These are phyloP conservation scores for Penicillium glabrum DNA, from an alignment of 2,329 filamentous ascomycete genomes.

Conservation along the genomic window DNA sequence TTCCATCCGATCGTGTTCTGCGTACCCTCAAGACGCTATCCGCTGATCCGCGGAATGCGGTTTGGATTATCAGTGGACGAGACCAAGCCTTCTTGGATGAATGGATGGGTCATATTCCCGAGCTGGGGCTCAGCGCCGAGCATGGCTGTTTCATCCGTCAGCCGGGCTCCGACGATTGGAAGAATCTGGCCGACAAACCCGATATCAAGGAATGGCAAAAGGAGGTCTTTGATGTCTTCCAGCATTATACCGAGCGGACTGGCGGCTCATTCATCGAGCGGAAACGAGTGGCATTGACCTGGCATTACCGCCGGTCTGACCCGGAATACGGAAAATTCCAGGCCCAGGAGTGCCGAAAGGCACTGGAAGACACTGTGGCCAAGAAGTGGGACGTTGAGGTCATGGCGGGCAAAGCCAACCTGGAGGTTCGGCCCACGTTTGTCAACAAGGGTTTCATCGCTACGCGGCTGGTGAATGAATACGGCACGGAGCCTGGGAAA, in stretches of 20 bases:
- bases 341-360: slow-evolving; percentile 75
- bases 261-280: slow-evolving; percentile 90
- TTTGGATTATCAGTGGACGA: slow-evolving; percentile 98
- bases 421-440: slow-evolving; percentile 93
- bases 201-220: slow-evolving; percentile 86
- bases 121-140: slow-evolving; percentile 92
- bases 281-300: slow-evolving; percentile 91
- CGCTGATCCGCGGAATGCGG: slow-evolving; percentile 75
- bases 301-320: slow-evolving; percentile 93
- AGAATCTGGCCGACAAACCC: slow-evolving; percentile 80
- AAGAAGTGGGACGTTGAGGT: slow-evolving; percentile 90
- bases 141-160: slow-evolving; percentile 93
- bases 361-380: slow-evolving; percentile 73
- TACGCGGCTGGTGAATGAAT: slow-evolving; percentile 75
- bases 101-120: slow-evolving; percentile 86
- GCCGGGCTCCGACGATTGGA: slow-evolving; percentile 75
- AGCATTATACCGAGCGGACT: slow-evolving; percentile 82
- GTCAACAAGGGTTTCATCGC: slow-evolving; percentile 98
- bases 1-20: slow-evolving; percentile 81
- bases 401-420: slow-evolving; percentile 94
- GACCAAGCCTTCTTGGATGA: slow-evolving; percentile 89
- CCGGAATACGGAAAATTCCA: slow-evolving; percentile 80
- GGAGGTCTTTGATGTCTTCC: slow-evolving; percentile 80
- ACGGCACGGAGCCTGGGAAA: slow-evolving; percentile 56
- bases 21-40: slow-evolving; percentile 77